Conservation (phyloP, 176 grass and related monocot species). For the Aegilops speltoides region DNA sequence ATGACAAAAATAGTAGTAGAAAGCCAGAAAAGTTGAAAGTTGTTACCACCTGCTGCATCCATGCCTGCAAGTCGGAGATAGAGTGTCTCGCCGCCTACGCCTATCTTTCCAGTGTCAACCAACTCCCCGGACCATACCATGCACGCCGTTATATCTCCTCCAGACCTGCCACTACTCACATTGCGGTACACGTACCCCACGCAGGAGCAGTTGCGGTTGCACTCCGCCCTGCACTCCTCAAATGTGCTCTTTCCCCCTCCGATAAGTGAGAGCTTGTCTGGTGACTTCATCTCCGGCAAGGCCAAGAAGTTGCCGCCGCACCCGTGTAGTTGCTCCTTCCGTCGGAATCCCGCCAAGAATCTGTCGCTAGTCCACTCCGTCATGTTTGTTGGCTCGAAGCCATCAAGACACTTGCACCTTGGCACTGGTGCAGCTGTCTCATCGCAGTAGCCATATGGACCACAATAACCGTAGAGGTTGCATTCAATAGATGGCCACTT, state of each 20-base stretch:
- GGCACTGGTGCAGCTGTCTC: neutral
- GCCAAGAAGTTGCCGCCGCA: slow-evolving; percentile 18
- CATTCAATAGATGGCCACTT: neutral
- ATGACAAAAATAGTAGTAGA: neutral
- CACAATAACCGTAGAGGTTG: slow-evolving; percentile 26
- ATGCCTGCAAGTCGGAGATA: slow-evolving; percentile 37
- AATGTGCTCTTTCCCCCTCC: slow-evolving; percentile 3
- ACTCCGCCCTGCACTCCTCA: slow-evolving; percentile 28
- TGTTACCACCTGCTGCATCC: neutral
- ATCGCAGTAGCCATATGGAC: slow-evolving; percentile 43
- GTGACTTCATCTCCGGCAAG: neutral
- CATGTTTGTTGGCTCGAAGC: slow-evolving; percentile 24
- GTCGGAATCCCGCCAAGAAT: neutral
- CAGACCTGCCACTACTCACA: neutral
- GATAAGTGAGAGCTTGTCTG: neutral
- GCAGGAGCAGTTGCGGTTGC: slow-evolving; percentile 46
- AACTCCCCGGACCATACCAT: slow-evolving; percentile 37
- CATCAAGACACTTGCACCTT: slow-evolving; percentile 42
- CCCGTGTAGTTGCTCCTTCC: neutral
- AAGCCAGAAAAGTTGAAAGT: neutral
- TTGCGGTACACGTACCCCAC: slow-evolving; percentile 36
- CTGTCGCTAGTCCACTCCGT: slow-evolving; percentile 10
- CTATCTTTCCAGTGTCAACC: neutral
- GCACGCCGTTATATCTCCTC: slow-evolving; percentile 3
- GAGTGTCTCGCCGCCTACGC: slow-evolving; percentile 3